Evolutionary conservation across 345 rosid species (phyloP).

Genomic region (Pistacia integerrima): DNA sequence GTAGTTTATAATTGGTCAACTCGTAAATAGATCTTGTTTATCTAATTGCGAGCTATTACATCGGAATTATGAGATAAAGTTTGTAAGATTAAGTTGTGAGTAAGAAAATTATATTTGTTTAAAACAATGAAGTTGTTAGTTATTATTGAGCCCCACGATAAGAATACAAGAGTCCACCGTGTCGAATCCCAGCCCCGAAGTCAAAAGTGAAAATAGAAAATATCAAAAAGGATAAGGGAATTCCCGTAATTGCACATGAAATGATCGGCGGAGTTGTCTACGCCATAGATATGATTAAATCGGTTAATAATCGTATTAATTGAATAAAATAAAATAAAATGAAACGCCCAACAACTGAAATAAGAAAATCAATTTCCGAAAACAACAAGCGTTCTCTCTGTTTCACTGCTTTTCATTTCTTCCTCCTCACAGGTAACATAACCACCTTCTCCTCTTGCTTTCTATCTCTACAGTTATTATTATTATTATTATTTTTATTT

Average conservation of each 20-base stretch:
- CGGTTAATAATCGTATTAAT: not conserved
- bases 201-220: not conserved
- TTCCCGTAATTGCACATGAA: not conserved
- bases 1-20: too few species aligned
- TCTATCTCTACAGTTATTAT: not conserved
- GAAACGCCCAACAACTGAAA: conserved; percentile 6
- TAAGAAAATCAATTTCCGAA: conserved; percentile 8
- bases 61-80: too few species aligned
- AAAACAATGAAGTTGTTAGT: not conserved
- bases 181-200: not conserved
- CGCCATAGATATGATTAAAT: not conserved
- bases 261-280: conserved; percentile 8
- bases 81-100: too few species aligned
- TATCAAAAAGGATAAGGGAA: not conserved
- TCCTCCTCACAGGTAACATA: conserved; percentile 16
- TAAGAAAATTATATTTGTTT: too few species aligned
- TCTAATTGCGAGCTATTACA: too few species aligned
- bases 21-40: too few species aligned
- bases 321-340: not conserved
- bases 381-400: not conserved
- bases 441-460: not conserved
- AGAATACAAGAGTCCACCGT: not conserved
- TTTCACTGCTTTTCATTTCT: conserved; percentile 9
- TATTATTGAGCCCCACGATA: not conserved
- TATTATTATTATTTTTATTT: not conserved